Base-by-base conservation (phyloP, 495 filamentous ascomycete genomes). In the Penicillium herquei region DNA sequence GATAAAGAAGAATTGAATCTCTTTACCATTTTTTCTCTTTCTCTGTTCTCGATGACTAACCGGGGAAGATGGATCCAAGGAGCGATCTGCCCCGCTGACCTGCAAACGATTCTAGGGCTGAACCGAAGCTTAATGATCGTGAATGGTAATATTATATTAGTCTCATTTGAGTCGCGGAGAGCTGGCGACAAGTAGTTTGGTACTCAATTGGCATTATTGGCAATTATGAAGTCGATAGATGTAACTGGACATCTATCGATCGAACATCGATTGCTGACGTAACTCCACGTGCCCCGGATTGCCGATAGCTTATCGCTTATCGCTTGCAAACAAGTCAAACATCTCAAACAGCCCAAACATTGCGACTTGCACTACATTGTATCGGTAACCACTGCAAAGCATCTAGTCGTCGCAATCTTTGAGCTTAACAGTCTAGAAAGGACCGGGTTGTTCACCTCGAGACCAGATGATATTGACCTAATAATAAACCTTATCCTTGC, bases 1-100 rank as follows among this genome's bases (percentile, higher is more conserved):
- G 39, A 17, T 11, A 16, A 39, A 11, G 14, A 17, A 9, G 13
- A 46, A 18, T 17, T 42, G 42, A 33, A 13, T 40, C 34, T 51
- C 39, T 44, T 51, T 58, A 53, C 48, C 39, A 35, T 46, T 32
- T 46, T 32, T 17, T 13, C 31, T 44, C 33, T 12, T 34, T 50
- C 42, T 32, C 18, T 34, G 44, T 12, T 39, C 17, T 32, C 18
- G 58, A 57, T 61, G 58, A 61, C 58, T 57, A 54, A 61, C 10
- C 12, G 34, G 48, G 17, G 31, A 26, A 26, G 4, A 26, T 26
- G 21, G 21, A 26, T 26, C 21, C 21, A 26, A 26, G 21, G 21
- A 26, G 8, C 49, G 13, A 16, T 33, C 31, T 13, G 39, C 39
- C 39, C 50, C 56, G 51, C 44, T 18, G 10, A 21, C 26, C 17